Percentiles rank a stretch among this genome's conserved stretches.
These are phyloP conservation scores for Vitis riparia DNA, from an alignment of 164 flowering plant species.

Conservation along the genomic window DNA sequence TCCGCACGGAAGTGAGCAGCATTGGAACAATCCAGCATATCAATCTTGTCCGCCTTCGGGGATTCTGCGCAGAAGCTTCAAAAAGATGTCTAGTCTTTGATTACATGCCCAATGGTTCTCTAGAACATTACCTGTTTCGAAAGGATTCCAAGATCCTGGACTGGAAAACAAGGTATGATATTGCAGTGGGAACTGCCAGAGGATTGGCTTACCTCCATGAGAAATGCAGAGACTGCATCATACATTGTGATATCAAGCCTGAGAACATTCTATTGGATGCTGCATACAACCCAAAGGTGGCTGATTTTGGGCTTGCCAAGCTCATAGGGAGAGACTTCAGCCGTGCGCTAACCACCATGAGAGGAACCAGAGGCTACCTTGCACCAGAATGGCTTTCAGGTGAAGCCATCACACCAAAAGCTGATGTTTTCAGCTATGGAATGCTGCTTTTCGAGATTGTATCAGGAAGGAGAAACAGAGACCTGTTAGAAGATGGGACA, in stretches of 20 bases:
- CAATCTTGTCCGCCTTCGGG: conserved; percentile 55
- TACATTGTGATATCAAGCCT: conserved; percentile 65
- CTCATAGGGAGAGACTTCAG: conserved; percentile 54
- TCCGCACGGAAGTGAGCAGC: conserved; percentile 62
- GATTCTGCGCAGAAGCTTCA: conserved; percentile 50
- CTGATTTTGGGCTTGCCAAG: conserved; percentile 69
- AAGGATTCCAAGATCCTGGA: conserved; percentile 14
- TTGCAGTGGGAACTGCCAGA: conserved; percentile 48
- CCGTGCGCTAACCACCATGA: conserved; percentile 52
- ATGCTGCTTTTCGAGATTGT: conserved; percentile 55
- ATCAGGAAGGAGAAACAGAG: conserved; percentile 45
- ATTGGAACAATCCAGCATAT: conserved; percentile 67
- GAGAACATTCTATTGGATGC: conserved; percentile 56
- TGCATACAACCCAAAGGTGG: conserved; percentile 42
- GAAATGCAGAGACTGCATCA: conserved; percentile 53
- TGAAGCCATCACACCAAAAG: conserved; percentile 50
- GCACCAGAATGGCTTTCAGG: conserved; percentile 67
- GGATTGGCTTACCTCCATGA: conserved; percentile 62
- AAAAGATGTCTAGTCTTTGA: conserved; percentile 42
- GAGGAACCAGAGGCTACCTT: conserved; percentile 61
- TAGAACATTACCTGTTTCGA: conserved; percentile 37
- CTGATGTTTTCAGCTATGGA: conserved; percentile 61
- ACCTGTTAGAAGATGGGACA: conserved; percentile 22
- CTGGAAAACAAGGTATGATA: conserved; percentile 46
- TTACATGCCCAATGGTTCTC: conserved; percentile 50